Evolutionary conservation across 176 grass and related monocot genomes (phyloP), one percentile per base, ranked within the genome.

Genomic region (Saccharum officinarum): DNA sequence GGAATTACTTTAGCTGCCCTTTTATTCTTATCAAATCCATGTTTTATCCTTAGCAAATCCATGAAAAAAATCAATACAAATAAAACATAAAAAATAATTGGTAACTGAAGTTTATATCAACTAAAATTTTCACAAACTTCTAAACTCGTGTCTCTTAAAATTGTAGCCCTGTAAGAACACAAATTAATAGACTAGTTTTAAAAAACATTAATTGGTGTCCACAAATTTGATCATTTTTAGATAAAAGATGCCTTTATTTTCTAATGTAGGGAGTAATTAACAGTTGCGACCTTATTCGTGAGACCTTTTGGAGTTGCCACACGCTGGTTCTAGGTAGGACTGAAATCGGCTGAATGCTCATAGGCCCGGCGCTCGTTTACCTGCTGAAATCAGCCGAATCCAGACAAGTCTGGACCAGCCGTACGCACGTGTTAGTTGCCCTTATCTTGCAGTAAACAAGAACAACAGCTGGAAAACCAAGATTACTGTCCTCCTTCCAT

Each of bases 371-470:
- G n/a, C n/a, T n/a, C n/a, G n/a, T n/a, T n/a, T n/a, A n/a, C n/a
- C n/a, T n/a, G n/a, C n/a, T n/a, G n/a, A n/a, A n/a, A n/a, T n/a
- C n/a, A n/a, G n/a, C n/a, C n/a, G n/a, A n/a, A n/a, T n/a, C n/a
- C n/a, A n/a, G n/a, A n/a, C n/a, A n/a, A n/a, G n/a, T n/a, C n/a
- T n/a, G n/a, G n/a, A n/a, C n/a, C n/a, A n/a, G n/a, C n/a, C n/a
- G n/a, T n/a, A n/a, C n/a, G n/a, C n/a, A 45, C 8, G 46, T 6
- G 46, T 15, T 55, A 37, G 45, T 80, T 46, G 76, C 45, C 54
- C 65, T 81, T 81, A 81, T 81, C 28, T 7, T 54, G 7, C 44
- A 81, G 6, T 59, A 57, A 15, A 69, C 20, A 81, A 81, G 6
- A 54, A 25, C 5, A 52, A 76, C 60, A 20, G 25, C 41, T 30